phyloP scores from a whole-genome alignment of 202 grass and related monocot genomes.

The Musa balbisiana region DNA sequence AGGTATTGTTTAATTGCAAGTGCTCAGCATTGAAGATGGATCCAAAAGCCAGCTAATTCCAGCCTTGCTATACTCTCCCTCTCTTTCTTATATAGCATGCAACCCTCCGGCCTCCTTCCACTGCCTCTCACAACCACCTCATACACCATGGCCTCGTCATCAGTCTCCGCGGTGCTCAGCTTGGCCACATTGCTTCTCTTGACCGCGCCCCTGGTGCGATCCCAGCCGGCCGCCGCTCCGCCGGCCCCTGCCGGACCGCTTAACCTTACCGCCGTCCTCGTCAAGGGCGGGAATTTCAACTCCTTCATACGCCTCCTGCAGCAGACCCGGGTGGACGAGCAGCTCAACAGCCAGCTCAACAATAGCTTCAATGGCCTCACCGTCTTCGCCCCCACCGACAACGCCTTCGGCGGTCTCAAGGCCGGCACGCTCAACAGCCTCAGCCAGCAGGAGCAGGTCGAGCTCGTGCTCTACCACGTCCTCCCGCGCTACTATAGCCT shows the following conservation, averaged over 20 bases:
- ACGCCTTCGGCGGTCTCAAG: conserved; percentile 40
- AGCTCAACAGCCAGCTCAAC: conserved; percentile 72
- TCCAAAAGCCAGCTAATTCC: too few relatives aligned
- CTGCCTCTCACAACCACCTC: not conserved
- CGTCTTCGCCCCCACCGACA: conserved; percentile 58
- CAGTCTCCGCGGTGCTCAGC: not conserved
- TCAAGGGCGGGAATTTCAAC: conserved; percentile 32
- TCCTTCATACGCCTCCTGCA: conserved; percentile 37
- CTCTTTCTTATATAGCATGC: too few relatives aligned
- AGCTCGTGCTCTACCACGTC: conserved; percentile 61
- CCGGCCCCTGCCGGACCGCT: conserved; percentile 7
- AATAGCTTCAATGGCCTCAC: conserved; percentile 75
- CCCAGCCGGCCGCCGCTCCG: not conserved
- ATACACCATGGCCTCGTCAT: not conserved
- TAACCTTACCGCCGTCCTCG: conserved; percentile 36
- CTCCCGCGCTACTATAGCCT: conserved; percentile 50
- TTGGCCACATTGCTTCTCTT: not conserved
- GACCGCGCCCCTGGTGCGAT: not conserved
- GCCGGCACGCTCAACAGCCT: conserved; percentile 48
- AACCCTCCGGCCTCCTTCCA: not conserved
- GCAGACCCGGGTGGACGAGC: conserved; percentile 52
- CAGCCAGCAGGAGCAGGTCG: conserved; percentile 48
- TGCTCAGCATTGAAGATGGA: too few relatives aligned
- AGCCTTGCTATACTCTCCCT: too few relatives aligned
- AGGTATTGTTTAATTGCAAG: too few relatives aligned